Evolutionary conservation across 306 rosid species (phyloP), one percentile per base, ranked within the genome.

Genomic region (Lathyrus tuberosus): DNA sequence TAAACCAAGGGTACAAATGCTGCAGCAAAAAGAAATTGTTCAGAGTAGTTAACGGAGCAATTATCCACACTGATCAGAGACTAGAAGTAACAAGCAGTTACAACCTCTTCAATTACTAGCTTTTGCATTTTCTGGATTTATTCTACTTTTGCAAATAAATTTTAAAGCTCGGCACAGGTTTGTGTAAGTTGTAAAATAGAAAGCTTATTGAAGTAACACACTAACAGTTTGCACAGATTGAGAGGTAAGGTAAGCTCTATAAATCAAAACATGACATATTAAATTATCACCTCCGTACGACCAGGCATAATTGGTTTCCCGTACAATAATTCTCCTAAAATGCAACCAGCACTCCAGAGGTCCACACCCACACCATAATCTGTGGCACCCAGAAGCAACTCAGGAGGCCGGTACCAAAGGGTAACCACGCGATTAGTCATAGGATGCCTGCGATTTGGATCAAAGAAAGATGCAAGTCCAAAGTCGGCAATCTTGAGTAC

Each of bases 301-400:
- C 98, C 98, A 38, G 98, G 98, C 97, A 93, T 86, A 63, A 93
- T 86, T 70, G 98, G 97, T 81, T 85, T 90, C 88, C 96, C 91
- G 47, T 89, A 87, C 81, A 89, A 79, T 73, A 92, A 79, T 86
- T 92, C 98, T 12, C 96, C 98, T 61, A 92, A 82, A 81, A 92
- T 92, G 88, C 98, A 92, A 71, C 98, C 98, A 58, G 95, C 96
- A 79, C 98, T 92, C 98, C 98, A 92, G 30, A 92, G 86, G 82
- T 92, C 98, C 44, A 92, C 78, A 31, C 91, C 88, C 24, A 84
- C 91, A 65, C 88, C 92, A 78, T 93, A 93, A 28, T 93, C 92
- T 53, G 93, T 93, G 54, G 96, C 93, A 72, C 96, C 98, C 18
- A 92, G 96, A 78, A 92, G 95, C 81, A 92, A 88, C 78, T 92